Base-by-base conservation (phyloP, 2,329 filamentous ascomycete genomes). In the Colletotrichum incanum region DNA sequence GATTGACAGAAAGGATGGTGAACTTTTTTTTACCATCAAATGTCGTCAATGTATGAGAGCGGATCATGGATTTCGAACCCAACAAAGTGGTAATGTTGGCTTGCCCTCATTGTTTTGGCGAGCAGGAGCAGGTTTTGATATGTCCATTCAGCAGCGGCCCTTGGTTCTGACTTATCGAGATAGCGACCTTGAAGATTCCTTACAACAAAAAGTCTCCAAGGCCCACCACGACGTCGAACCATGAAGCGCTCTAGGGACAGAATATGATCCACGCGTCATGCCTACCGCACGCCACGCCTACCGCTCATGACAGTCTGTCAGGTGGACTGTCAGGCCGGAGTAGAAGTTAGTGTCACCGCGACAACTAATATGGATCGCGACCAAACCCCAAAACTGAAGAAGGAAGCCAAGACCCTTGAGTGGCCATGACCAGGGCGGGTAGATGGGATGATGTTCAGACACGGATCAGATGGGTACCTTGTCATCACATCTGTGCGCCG, bases 281-380 rank as follows among this genome's bases (percentile, higher is more conserved):
- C 37, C 55, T 41, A 66, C 62, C 62, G 55, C 63, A 56, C 56
- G 64, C 68, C 64, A 71, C 56, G 50, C 47, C 63, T 62, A 58
- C 55, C 63, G 56, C 56, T 41, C 31, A 28, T 71, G 68, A 71
- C 68, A 71, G 41, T 71, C 58, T 71, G 68, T 67, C 68, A 71
- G 49, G 49, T 50, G 31, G 23, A 43, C 63, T 71, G 68, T 62
- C 63, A 67, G 49, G 49, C 41, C 31, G 20, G 37, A 34, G 49
- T 34, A n/a, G 20, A 62, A 31, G 49, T 58, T 41, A 2, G 34
- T 71, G 68, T 71, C 68, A 67, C 63, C 31, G 63, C 31, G 56
- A 62, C 39, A 67, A 62, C 39, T 50, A 71, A n/a, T 23, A 20
- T 14, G 43, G n/a, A 26, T 26, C 34, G 34, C 41, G 20, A 31